Conservation (phyloP, 1,139 yeast genomes). For the Geotrichum citri-aurantii region DNA sequence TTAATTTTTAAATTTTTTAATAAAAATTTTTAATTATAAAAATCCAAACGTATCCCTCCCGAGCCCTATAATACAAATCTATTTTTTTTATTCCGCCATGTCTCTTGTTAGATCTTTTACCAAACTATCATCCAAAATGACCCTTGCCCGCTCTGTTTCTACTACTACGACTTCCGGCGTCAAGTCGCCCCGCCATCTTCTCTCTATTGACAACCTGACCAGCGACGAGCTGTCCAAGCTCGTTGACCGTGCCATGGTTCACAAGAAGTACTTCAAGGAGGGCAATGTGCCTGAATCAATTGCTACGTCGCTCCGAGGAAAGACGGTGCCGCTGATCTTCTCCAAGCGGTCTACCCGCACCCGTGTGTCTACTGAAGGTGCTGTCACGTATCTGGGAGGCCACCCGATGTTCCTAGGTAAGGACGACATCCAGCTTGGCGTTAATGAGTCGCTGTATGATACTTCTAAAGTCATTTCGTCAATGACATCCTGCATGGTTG, state of each 20-base stretch:
- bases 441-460: slow-evolving; percentile 84
- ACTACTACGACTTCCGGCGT: slow-evolving; percentile 2
- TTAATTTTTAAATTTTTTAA: not conserved
- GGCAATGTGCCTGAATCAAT: slow-evolving; percentile 25
- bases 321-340: slow-evolving; percentile 75
- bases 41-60: no score
- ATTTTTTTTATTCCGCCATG: slow-evolving; percentile 1
- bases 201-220: slow-evolving; percentile 70
- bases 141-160: not conserved
- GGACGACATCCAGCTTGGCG: slow-evolving; percentile 93
- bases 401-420: slow-evolving; percentile 95
- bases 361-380: slow-evolving; percentile 90
- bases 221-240: slow-evolving; percentile 62
- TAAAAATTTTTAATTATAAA: no score
- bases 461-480: slow-evolving; percentile 85
- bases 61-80: not conserved
- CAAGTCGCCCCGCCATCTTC: slow-evolving; percentile 63
- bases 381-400: slow-evolving; percentile 88
- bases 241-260: slow-evolving; percentile 42
- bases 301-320: slow-evolving; percentile 51
- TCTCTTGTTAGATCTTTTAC: slow-evolving; percentile 1
- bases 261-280: slow-evolving; percentile 30
- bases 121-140: not conserved
- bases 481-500: slow-evolving; percentile 92
- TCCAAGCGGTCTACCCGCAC: slow-evolving; percentile 93